Conservation (phyloP, 2,329 filamentous ascomycete genomes). For the Corinectria fuckeliana region DNA sequence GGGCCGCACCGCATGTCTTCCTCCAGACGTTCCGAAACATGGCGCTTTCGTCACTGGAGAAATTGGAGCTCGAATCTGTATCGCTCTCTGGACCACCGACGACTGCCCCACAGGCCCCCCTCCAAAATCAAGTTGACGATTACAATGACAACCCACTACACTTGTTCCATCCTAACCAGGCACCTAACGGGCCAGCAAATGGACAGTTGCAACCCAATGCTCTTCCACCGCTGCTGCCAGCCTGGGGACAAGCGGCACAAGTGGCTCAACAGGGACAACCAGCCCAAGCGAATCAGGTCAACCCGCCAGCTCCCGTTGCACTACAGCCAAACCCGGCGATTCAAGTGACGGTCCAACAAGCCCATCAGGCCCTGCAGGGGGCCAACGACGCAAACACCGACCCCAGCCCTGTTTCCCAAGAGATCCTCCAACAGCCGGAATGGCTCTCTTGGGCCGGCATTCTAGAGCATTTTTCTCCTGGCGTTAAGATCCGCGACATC, state of each 20-base stretch:
- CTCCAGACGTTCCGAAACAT: slow-evolving; percentile 57
- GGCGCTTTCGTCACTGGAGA: slow-evolving; percentile 54
- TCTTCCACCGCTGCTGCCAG: not conserved
- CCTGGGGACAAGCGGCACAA: not conserved
- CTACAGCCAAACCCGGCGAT: not conserved
- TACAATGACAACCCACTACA: slow-evolving; percentile 22
- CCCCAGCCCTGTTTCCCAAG: slow-evolving; percentile 9
- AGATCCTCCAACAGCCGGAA: slow-evolving; percentile 37
- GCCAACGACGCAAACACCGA: not conserved
- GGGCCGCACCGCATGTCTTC: slow-evolving; percentile 66
- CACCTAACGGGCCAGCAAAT: not conserved
- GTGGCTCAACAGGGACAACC: not conserved
- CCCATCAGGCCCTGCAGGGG: not conserved
- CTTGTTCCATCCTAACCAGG: slow-evolving; percentile 20
- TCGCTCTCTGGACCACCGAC: slow-evolving; percentile 62
- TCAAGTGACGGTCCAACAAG: not conserved
- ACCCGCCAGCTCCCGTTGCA: not conserved
- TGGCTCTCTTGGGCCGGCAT: slow-evolving; percentile 50
- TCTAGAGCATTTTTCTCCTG: slow-evolving; percentile 51
- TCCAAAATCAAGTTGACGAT: slow-evolving; percentile 27
- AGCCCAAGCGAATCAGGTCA: not conserved
- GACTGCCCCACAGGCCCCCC: slow-evolving; percentile 31
- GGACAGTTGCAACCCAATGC: not conserved
- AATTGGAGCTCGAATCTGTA: slow-evolving; percentile 67
- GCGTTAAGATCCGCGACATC: slow-evolving; percentile 40